These are phyloP conservation scores for Xerocomellus intermedius DNA, from an alignment of 768 basidiomycete genomes.

Conservation along the genomic window DNA sequence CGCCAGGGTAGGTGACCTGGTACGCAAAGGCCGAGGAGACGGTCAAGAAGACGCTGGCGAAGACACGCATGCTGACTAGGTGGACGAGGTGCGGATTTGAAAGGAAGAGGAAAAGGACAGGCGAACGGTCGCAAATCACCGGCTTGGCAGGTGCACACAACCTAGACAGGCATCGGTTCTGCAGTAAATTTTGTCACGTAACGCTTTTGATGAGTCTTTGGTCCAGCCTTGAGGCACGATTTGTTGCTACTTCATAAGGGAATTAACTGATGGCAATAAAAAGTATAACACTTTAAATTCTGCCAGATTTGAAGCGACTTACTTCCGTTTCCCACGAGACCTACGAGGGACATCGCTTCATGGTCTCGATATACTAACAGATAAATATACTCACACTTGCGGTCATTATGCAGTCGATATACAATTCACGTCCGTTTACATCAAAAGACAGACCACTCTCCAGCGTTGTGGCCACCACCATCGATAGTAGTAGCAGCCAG, in stretches of 20 bases:
- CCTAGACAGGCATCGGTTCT: background rate
- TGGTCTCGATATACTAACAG: background rate
- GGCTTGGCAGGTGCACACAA: slow-evolving; percentile 1
- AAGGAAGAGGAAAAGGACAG: background rate
- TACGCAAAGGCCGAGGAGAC: slow-evolving; percentile 63
- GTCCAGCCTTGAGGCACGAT: too few species aligned
- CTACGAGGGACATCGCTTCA: background rate
- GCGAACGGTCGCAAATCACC: slow-evolving; percentile 10
- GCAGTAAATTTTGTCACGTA: too few species aligned
- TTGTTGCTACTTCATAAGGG: too few species aligned
- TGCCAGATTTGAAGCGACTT: background rate
- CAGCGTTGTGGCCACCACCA: background rate
- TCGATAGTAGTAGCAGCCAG: background rate
- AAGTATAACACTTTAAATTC: too few species aligned
- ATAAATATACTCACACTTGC: slow-evolving; percentile 7
- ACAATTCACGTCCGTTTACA: slow-evolving; percentile 9
- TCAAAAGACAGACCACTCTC: background rate
- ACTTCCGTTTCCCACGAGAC: slow-evolving; percentile 24
- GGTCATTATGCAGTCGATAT: background rate
- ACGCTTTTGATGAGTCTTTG: too few species aligned
- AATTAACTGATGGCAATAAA: too few species aligned
- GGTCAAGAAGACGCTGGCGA: slow-evolving; percentile 44
- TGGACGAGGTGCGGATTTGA: background rate
- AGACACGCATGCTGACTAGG: slow-evolving; percentile 42
- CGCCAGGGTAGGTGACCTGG: slow-evolving; percentile 52